Evolutionary conservation across 768 basidiomycete genomes (phyloP), one percentile per base, ranked within the genome.

Genomic region (Omphalotus guepiniiformis): DNA sequence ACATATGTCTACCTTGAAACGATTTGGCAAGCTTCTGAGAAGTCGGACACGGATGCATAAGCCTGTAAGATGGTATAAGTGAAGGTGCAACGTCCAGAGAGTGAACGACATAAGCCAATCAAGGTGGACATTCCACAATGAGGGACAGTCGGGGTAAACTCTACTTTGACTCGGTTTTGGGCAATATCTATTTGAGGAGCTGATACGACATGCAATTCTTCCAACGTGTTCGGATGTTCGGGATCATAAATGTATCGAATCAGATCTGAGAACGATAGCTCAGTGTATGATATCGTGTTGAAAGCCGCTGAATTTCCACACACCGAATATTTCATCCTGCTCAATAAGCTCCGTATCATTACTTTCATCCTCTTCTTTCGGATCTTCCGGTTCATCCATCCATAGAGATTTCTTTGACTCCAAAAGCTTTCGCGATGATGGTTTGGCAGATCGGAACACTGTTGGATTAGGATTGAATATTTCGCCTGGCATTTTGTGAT

Each of bases 121-220:
- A 97, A 71, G 2, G 94, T 97, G 8, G 93, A 94, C 91, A 93
- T 93, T 40, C 93, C 93, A 53, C 95, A 98, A 59, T 97, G 94
- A 8, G 96, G 95, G 13, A 96, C 91, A 0, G 96, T 98, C 3
- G 96, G 95, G 4, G 96, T 98, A 60, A 98, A 94, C 60, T 95
- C 93, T 53, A 99, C 85, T 28, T 78, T 71, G 42, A 99, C 73
- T 43, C 76, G 75, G 53, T 93, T 87, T n/a, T 67, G 59, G 27
- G 58, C 65, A 50, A 67, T 72, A 37, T 53, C 68, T 49, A 97
- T 84, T 58, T 98, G 94, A 8, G 90, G 83, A 5, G 83, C 80
- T 39, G 92, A 95, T 34, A 99, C 94, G 29, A 99, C 96, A 19
- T 89, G 84, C 7, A 99, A 83, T 60, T 97, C 92, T 61, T 99